phyloP scores from a whole-genome alignment of 805 yeast species.

The Brettanomyces nanus region DNA sequence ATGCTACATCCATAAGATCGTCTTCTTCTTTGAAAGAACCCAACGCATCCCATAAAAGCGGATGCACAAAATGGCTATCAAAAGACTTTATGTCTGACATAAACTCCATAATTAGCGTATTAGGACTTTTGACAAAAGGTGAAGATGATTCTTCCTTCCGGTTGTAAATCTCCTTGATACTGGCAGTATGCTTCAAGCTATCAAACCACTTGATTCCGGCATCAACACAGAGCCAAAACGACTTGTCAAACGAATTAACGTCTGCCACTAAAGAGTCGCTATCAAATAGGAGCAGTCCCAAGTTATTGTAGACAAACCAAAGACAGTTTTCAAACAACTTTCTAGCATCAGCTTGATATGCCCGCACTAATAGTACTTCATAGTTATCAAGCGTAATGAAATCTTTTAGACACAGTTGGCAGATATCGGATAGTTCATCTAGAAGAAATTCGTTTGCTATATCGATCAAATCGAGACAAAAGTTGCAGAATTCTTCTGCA shows the following conservation, averaged over 20 bases:
- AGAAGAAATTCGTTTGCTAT: slow-evolving; percentile 57
- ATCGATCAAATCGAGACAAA: slow-evolving; percentile 50
- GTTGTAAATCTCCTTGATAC: too few relatives aligned
- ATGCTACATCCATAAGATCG: slow-evolving; percentile 3
- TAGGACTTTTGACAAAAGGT: slow-evolving; percentile 18
- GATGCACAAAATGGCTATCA: slow-evolving; percentile 35
- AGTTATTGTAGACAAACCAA: slow-evolving; percentile 60
- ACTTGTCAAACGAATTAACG: slow-evolving; percentile 9
- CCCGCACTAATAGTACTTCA: slow-evolving; percentile 42
- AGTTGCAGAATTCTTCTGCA: slow-evolving; percentile 37
- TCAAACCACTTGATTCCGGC: slow-evolving; percentile 29
- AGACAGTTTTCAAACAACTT: slow-evolving; percentile 54
- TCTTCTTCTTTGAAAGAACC: slow-evolving; percentile 16
- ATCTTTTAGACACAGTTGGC: slow-evolving; percentile 54
- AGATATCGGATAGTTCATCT: slow-evolving; percentile 46
- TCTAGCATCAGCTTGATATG: slow-evolving; percentile 42
- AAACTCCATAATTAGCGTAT: slow-evolving; percentile 27
- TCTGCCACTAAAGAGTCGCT: slow-evolving; percentile 23
- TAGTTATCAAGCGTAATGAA: slow-evolving; percentile 55
- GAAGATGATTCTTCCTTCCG: slow-evolving; percentile 4
- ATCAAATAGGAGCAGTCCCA: slow-evolving; percentile 53
- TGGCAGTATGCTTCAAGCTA: slow-evolving; percentile 19
- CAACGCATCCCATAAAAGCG: slow-evolving; percentile 20
- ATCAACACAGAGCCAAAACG: slow-evolving; percentile 20
- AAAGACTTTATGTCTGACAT: slow-evolving; percentile 27